phyloP scores from a whole-genome alignment of 2,329 filamentous ascomycete genomes.

The Pseudogymnoascus sp. region DNA sequence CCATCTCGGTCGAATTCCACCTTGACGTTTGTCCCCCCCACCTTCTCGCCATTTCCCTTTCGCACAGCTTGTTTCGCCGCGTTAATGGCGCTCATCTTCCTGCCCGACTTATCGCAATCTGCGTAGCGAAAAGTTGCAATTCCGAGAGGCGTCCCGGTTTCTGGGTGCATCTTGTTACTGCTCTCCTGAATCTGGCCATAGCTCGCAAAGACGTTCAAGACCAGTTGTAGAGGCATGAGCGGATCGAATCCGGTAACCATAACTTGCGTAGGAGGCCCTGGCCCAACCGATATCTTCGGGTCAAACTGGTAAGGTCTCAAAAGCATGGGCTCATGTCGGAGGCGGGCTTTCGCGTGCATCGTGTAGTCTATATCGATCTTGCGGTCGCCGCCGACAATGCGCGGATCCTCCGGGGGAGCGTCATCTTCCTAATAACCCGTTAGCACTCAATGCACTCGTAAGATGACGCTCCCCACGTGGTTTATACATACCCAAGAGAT shows the following conservation, averaged over 20 bases:
- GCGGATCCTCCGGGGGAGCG: conserved; percentile 72
- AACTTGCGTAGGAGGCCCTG: conserved; percentile 82
- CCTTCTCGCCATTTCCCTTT: conserved; percentile 68
- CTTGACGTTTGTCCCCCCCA: conserved; percentile 69
- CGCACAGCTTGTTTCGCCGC: conserved; percentile 76
- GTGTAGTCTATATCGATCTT: conserved; percentile 59
- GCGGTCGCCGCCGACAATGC: conserved; percentile 63
- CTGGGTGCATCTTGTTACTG: conserved; percentile 90
- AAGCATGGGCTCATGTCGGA: conserved; percentile 68
- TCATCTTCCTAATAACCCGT: conserved; percentile 68
- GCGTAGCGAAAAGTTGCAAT: conserved; percentile 88
- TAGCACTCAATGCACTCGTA: conserved; percentile 40
- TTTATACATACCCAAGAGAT: conserved; percentile 58
- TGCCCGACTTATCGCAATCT: conserved; percentile 41
- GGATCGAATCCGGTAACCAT: conserved; percentile 97
- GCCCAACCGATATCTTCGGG: conserved; percentile 73
- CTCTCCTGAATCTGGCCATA: conserved; percentile 86
- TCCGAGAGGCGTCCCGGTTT: conserved; percentile 87
- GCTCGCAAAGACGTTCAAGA: conserved; percentile 67
- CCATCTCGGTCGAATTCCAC: conserved; percentile 90
- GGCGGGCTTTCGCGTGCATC: conserved; percentile 60
- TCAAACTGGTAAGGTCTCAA: conserved; percentile 79
- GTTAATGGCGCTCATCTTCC: conserved; percentile 61
- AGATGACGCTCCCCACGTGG: conserved; percentile 54
- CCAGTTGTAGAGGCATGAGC: conserved; percentile 69